Conservation (phyloP, 1,284 basidiomycete species). For the Laetiporus sulphureus region DNA sequence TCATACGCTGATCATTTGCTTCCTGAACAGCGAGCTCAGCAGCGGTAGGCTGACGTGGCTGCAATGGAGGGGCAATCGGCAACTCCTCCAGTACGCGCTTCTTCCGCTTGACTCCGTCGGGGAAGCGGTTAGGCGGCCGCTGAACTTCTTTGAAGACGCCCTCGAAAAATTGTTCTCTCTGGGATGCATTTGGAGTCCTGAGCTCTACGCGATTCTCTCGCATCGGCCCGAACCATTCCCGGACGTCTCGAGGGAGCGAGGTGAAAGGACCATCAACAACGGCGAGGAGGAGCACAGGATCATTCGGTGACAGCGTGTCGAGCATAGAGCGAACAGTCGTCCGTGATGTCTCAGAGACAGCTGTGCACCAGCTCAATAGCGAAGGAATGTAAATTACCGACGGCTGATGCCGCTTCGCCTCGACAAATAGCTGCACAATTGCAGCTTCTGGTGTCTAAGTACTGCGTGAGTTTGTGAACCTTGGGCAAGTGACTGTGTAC, state of each 20-base stretch:
- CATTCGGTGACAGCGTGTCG: conserved; percentile 84
- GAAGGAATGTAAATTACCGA: conserved; percentile 95
- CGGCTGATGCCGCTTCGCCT: conserved; percentile 96
- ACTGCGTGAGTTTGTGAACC: no score
- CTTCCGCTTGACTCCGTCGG: conserved; percentile 82
- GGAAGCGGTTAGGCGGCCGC: conserved; percentile 83
- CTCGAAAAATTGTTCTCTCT: conserved; percentile 77
- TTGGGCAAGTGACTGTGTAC: no score
- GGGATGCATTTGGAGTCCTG: conserved; percentile 38
- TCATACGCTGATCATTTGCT: conserved; percentile 74
- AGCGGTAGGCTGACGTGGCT: conserved; percentile 77
- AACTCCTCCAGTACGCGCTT: conserved; percentile 84
- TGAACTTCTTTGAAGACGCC: conserved; percentile 62
- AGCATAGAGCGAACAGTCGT: conserved; percentile 88
- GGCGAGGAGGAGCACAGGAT: conserved; percentile 88
- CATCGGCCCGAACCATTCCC: conserved; percentile 84
- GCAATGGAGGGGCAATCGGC: conserved; percentile 84
- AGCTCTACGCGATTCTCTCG: conserved; percentile 75
- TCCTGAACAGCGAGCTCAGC: conserved; percentile 82
- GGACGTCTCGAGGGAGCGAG: conserved; percentile 78
- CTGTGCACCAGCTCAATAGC: conserved; percentile 79
- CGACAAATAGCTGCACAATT: conserved; percentile 94
- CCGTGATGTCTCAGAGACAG: conserved; percentile 80
- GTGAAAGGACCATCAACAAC: conserved; percentile 76
- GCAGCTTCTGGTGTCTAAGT: conserved; percentile 83